Evolutionary conservation across 495 filamentous ascomycete species (phyloP).

Genomic region (Aspergillus sclerotiicarbonarius): DNA sequence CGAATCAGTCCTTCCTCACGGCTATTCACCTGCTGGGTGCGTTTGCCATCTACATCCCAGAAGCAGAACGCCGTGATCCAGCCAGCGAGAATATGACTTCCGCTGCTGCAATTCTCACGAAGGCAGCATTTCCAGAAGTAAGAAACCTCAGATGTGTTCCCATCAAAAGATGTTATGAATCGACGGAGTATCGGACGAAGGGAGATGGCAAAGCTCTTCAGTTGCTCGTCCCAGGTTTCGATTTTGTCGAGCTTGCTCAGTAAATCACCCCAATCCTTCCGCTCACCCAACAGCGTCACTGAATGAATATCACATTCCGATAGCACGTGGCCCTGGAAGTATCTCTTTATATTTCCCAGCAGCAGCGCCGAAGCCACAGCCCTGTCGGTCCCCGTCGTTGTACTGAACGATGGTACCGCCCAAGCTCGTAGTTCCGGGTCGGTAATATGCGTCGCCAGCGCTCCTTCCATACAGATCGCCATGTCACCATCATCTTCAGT

Average conservation of each 20-base stretch:
- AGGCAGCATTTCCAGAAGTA: neutral
- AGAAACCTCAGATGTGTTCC: neutral
- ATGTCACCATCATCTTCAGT: neutral
- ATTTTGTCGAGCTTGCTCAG: neutral
- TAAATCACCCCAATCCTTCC: neutral
- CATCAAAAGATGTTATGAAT: neutral
- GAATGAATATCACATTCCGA: neutral
- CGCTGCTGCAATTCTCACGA: neutral
- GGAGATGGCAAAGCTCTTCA: neutral
- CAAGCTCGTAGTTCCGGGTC: neutral
- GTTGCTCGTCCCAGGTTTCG: neutral
- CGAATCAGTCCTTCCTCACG: neutral
- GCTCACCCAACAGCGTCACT: neutral
- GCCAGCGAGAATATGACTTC: neutral
- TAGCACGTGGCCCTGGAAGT: neutral
- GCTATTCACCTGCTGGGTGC: neutral
- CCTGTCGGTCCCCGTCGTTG: neutral
- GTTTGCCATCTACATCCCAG: neutral
- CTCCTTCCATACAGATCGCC: neutral
- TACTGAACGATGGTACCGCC: neutral
- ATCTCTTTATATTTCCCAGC: neutral
- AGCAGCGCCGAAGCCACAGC: neutral
- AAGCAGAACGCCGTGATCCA: neutral
- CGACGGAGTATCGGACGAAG: neutral
- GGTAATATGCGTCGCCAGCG: neutral